Percentiles rank a stretch among this genome's conserved stretches.
Conservation (phyloP, 108 stramenopile species). For the Pseudonitzschia multiseries region DNA sequence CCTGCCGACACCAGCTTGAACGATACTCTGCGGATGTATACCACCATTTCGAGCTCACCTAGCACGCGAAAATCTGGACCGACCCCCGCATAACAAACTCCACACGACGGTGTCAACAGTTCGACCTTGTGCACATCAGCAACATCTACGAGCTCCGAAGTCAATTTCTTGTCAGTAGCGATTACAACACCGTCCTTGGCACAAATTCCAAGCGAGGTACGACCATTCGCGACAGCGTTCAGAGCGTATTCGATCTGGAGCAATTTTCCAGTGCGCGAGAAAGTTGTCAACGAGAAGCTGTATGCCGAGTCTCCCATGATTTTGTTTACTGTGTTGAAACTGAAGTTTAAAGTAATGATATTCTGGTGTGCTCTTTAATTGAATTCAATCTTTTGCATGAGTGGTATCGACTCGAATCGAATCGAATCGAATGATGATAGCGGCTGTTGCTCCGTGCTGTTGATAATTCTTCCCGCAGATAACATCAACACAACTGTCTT, state of each 20-base stretch:
- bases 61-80: slow-evolving; percentile 99
- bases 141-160: slow-evolving; percentile 84
- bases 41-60: slow-evolving; percentile 49
- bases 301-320: slow-evolving; percentile 97
- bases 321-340: neutral
- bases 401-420: too few species aligned
- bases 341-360: slow-evolving; percentile 2
- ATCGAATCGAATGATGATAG: too few species aligned
- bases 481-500: too few species aligned
- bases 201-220: slow-evolving; percentile 95
- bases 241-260: slow-evolving; percentile 99
- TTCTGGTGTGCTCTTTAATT: neutral
- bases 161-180: slow-evolving; percentile 97
- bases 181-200: slow-evolving; percentile 99
- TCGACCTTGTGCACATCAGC: slow-evolving; percentile 90
- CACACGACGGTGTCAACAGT: slow-evolving; percentile 80
- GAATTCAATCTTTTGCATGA: neutral
- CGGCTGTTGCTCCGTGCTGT: too few species aligned
- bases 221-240: slow-evolving; percentile 96
- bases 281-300: slow-evolving; percentile 98
- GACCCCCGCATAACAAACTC: slow-evolving; percentile 97
- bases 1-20: too few species aligned
- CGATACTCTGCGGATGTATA: neutral
- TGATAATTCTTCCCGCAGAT: too few species aligned
- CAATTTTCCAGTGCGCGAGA: slow-evolving; percentile 96